phyloP scores from a whole-genome alignment of 148 eudicot genomes.

The Persicaria maculosa region DNA sequence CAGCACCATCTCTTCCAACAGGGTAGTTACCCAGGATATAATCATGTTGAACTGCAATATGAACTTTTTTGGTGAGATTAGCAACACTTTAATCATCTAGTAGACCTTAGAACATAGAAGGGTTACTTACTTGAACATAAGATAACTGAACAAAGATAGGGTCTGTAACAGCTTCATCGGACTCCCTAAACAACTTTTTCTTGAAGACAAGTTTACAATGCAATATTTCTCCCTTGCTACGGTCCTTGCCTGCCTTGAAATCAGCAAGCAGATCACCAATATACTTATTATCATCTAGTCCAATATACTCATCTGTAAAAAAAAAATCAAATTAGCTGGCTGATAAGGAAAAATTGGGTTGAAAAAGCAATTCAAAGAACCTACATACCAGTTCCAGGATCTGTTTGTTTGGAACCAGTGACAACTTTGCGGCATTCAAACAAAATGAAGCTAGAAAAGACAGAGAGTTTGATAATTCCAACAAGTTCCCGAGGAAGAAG shows the following conservation, averaged over 20 bases:
- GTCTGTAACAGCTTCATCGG: conserved; percentile 93
- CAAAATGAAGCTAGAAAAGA: conserved; percentile 79
- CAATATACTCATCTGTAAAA: conserved; percentile 70
- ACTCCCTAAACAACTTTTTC: conserved; percentile 84
- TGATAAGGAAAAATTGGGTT: neutral
- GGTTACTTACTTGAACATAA: conserved; percentile 78
- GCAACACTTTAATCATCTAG: neutral
- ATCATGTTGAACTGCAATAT: conserved; percentile 57
- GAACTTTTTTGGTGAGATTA: neutral
- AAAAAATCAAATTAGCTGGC: too few relatives aligned
- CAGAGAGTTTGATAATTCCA: conserved; percentile 72
- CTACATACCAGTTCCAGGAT: conserved; percentile 63
- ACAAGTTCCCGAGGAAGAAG: conserved; percentile 72
- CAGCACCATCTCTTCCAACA: conserved; percentile 92
- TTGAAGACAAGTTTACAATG: too few relatives aligned
- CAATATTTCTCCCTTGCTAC: too few relatives aligned
- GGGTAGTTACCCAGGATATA: conserved; percentile 92
- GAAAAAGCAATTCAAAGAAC: neutral
- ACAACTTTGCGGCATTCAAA: conserved; percentile 88
- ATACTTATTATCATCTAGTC: too few relatives aligned
- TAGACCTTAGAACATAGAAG: neutral
- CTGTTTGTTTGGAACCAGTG: conserved; percentile 62
- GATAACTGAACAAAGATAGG: conserved; percentile 85
- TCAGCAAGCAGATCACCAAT: too few relatives aligned
- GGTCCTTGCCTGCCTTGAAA: too few relatives aligned